Conservation (phyloP, 2,329 filamentous ascomycete genomes). For the Aureobasidium vineae region DNA sequence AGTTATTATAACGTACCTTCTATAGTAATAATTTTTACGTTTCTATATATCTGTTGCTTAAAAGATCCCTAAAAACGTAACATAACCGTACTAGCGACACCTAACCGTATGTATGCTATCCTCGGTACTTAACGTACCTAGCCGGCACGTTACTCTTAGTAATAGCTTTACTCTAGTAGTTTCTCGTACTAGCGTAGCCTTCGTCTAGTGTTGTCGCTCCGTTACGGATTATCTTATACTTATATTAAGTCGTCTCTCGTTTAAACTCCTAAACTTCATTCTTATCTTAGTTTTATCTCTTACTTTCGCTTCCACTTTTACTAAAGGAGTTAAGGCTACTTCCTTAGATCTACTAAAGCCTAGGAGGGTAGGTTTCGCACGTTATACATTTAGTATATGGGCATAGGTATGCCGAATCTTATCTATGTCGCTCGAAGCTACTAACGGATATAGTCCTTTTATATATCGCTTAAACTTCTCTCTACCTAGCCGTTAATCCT, state of each 20-base stretch:
- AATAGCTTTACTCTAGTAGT: constrained; percentile 4
- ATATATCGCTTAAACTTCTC: too few species aligned
- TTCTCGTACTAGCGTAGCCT: constrained; percentile 12
- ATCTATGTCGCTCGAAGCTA: not conserved
- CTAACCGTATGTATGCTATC: constrained; percentile 20
- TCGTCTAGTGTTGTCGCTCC: constrained; percentile 16
- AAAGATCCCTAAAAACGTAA: too few species aligned
- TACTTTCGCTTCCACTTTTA: too few species aligned
- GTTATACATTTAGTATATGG: constrained; percentile 15
- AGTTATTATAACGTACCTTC: too few species aligned
- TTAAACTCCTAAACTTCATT: not conserved
- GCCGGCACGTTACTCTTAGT: constrained; percentile 1
- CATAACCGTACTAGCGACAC: constrained; percentile 16
- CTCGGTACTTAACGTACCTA: constrained; percentile 12
- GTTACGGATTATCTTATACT: constrained; percentile 13
- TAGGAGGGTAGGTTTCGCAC: constrained; percentile 21
- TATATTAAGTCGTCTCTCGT: too few species aligned
- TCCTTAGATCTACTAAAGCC: constrained; percentile 3
- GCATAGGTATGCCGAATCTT: not conserved
- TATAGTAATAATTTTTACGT: too few species aligned
- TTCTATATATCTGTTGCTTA: too few species aligned
- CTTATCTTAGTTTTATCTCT: not conserved
- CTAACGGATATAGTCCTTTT: too few species aligned
- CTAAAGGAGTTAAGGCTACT: constrained; percentile 22
- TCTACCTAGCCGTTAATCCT: too few species aligned